Base-by-base conservation (phyloP, 148 eudicot species). In the Vaccinium corymbosum region DNA sequence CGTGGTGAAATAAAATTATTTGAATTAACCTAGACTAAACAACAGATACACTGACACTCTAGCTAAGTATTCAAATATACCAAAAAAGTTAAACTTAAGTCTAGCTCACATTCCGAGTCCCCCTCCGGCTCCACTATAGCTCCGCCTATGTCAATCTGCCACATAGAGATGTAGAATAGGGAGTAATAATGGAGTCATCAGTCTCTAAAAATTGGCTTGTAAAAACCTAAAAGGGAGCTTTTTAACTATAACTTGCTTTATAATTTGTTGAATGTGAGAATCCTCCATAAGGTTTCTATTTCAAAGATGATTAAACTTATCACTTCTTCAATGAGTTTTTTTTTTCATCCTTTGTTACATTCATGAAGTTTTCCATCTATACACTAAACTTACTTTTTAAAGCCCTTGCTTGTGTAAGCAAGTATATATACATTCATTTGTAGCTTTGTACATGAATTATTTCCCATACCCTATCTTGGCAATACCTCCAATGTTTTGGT, bases 381-480 rank as follows among this genome's bases (percentile, higher is more conserved):
- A 71, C 38, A 32, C 70, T 68, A 22, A 61, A 32, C 75, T 71
- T 2, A 72, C 12, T 3, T 11, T 27, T 29, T 68, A 12, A 68
- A 12, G 50, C 38, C n/a, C 76, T 72, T 72, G n/a, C 22, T 72
- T 72, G 76, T 71, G 75, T 7, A 72, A 38, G 76, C 19, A 52
- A 11, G 20, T 11, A 57, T 68, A 14, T 6, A 73, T 46, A 15
- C 12, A 20, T 76, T 8, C 8, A 76, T 35, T 52, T 74, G 62
- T 29, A 22, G 35, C 83, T 56, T 11, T 85, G 17, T 68, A 68
- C 55, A 52, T 29, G 7, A 0, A 84, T 81, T 35, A 83, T 22
- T 35, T 35, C 48, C 76, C 82, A 38, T 64, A 73, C 81, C 84
- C 80, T 35, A 76, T 84, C 81, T 83, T 83, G 81, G 73, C 7